Conservation (phyloP, 192 early-diverging fungal species). For the Hyaloraphidium curvatum region DNA sequence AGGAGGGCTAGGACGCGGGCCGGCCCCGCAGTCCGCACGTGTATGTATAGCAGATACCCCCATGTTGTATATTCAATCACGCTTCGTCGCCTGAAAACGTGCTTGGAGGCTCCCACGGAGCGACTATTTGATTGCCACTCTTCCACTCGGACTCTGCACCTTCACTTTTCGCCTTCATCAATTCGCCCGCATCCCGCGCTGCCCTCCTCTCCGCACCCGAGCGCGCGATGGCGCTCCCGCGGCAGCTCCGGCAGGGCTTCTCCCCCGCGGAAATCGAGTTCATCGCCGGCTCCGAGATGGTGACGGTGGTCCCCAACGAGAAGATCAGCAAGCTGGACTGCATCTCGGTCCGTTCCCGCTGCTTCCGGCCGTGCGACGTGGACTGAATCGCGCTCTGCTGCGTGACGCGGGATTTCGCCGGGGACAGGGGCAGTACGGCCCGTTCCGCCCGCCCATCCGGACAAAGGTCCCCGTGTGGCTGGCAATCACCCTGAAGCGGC, state of each 20-base stretch:
- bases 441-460: conserved; percentile 61
- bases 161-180: too few species aligned
- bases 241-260: conserved; percentile 15
- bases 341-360: conserved; percentile 31
- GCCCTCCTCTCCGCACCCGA: too few species aligned
- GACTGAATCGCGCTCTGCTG: not conserved
- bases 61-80: too few species aligned
- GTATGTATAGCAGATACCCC: too few species aligned
- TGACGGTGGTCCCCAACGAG: conserved; percentile 55
- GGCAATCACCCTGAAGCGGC: conserved; percentile 58
- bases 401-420: not conserved
- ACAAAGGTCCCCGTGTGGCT: conserved; percentile 74
- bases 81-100: too few species aligned
- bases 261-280: conserved; percentile 74
- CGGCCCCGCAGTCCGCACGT: too few species aligned
- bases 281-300: conserved; percentile 53
- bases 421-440: conserved; percentile 45
- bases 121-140: too few species aligned
- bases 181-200: too few species aligned
- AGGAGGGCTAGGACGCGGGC: too few species aligned
- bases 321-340: conserved; percentile 51
- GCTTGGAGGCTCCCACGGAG: too few species aligned
- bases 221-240: not conserved
- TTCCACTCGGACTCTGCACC: too few species aligned
- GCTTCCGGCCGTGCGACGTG: not conserved